Evolutionary conservation across 2,329 filamentous ascomycete genomes (phyloP).

Genomic region (Fusarium marasasianum): DNA sequence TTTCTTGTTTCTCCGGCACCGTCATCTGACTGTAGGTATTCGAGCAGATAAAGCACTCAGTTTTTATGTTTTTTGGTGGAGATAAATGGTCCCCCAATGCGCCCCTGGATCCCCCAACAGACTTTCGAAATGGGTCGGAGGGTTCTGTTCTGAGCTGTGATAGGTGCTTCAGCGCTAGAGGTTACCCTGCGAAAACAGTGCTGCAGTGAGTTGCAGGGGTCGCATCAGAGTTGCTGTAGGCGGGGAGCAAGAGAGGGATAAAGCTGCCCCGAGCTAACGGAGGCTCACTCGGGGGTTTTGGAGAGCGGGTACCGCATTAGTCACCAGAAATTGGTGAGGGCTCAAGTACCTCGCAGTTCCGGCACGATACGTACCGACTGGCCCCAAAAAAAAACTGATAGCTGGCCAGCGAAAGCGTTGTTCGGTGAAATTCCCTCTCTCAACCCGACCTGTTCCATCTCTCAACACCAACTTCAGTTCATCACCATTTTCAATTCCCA

Average conservation of each 20-base stretch:
- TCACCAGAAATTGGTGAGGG: slow-evolving; percentile 12
- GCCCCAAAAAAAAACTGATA: slow-evolving; percentile 46
- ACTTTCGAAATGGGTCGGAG: slow-evolving; percentile 32
- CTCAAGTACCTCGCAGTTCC: slow-evolving; percentile 42
- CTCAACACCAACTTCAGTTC: slow-evolving; percentile 42
- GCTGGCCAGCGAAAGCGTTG: slow-evolving; percentile 37
- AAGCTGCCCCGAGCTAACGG: slow-evolving; percentile 44
- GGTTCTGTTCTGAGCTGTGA: slow-evolving; percentile 19
- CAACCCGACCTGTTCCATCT: slow-evolving; percentile 42
- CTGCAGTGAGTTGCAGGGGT: slow-evolving; percentile 26
- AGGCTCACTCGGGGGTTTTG: slow-evolving; percentile 40
- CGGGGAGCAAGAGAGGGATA: slow-evolving; percentile 42
- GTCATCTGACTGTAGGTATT: background rate
- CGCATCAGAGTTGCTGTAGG: slow-evolving; percentile 20
- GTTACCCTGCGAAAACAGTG: slow-evolving; percentile 8
- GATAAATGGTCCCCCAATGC: slow-evolving; percentile 37
- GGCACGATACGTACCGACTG: slow-evolving; percentile 44
- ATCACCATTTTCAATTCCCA: slow-evolving; percentile 38
- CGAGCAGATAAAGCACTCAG: slow-evolving; percentile 12
- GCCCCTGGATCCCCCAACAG: slow-evolving; percentile 41
- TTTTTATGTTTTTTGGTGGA: slow-evolving; percentile 21
- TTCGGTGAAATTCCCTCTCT: slow-evolving; percentile 48
- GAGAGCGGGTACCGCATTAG: slow-evolving; percentile 33
- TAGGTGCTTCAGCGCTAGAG: slow-evolving; percentile 14
- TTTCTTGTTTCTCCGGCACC: slow-evolving; percentile 29